Conservation (phyloP, 768 basidiomycete genomes). For the Xanthoconium purpureum region DNA sequence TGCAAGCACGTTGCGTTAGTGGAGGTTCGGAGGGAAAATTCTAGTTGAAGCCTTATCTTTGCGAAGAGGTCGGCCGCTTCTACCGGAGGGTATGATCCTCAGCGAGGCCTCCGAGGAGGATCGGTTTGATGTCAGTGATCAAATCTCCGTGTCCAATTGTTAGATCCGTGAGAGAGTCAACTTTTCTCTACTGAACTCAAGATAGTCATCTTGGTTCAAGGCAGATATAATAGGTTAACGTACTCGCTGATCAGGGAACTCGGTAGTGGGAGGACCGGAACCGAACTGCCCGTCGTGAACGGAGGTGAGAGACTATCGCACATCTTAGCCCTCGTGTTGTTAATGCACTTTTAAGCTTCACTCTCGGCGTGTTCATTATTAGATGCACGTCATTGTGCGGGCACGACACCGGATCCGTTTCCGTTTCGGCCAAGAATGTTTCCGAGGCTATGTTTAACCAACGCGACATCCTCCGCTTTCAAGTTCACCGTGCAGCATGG, state of each 20-base stretch:
- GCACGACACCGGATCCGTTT: no score
- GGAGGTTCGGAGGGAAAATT: no score
- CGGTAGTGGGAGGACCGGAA: not conserved
- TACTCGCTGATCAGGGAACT: no score
- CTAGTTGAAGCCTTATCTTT: not conserved
- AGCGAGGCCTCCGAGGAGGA: not conserved
- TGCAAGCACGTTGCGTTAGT: no score
- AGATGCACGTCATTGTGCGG: not conserved
- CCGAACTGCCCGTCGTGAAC: not conserved
- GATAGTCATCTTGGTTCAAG: no score
- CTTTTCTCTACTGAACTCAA: no score
- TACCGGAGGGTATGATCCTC: not conserved
- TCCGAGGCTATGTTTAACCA: not conserved
- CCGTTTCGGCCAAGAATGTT: not conserved
- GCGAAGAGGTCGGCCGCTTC: not conserved
- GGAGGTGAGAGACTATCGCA: not conserved
- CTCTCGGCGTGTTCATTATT: not conserved
- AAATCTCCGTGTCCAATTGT: not conserved
- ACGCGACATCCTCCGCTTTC: not conserved
- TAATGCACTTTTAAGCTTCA: not conserved
- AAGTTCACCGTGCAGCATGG: no score
- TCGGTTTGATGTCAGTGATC: not conserved
- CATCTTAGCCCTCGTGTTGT: not conserved
- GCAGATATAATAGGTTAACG: no score
- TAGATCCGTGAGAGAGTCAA: no score